Percentiles rank a stretch among this genome's conserved stretches.
Conservation (phyloP, 306 rosid species). For the Pyrus bretschneideri region DNA sequence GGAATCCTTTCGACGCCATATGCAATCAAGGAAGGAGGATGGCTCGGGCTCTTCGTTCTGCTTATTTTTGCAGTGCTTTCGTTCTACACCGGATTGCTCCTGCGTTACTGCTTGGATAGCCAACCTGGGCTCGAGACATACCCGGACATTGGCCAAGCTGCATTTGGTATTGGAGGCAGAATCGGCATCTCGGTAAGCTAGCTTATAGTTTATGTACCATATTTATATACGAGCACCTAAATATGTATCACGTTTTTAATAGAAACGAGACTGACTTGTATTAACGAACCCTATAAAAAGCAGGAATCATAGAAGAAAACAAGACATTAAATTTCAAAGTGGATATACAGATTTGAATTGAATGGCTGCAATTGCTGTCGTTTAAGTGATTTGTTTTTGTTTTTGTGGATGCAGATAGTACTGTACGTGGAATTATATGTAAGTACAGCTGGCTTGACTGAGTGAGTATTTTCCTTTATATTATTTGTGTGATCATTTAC, state of each 20-base stretch:
- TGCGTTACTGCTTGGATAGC: constrained; percentile 85
- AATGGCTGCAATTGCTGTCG: neutral
- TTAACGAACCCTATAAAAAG: neutral
- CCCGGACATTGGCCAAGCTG: constrained; percentile 97
- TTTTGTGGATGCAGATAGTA: constrained; percentile 64
- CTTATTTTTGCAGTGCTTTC: constrained; percentile 68
- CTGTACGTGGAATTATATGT: constrained; percentile 90
- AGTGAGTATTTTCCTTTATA: constrained; percentile 6
- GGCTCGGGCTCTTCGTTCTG: constrained; percentile 69
- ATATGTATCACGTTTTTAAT: neutral
- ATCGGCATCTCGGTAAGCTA: constrained; percentile 66
- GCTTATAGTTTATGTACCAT: neutral
- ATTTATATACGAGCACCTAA: neutral
- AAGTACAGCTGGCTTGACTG: constrained; percentile 41
- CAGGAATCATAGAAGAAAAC: neutral
- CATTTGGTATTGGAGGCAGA: constrained; percentile 78
- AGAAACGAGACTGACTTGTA: neutral
- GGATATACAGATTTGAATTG: neutral
- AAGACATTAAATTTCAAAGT: neutral
- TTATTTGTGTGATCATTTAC: neutral
- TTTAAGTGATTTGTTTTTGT: neutral
- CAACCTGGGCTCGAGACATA: constrained; percentile 91
- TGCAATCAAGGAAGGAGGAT: constrained; percentile 86
- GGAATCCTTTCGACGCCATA: constrained; percentile 94
- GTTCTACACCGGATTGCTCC: constrained; percentile 84